Conservation (phyloP, 495 filamentous ascomycete species). For the Podospora sp. region DNA sequence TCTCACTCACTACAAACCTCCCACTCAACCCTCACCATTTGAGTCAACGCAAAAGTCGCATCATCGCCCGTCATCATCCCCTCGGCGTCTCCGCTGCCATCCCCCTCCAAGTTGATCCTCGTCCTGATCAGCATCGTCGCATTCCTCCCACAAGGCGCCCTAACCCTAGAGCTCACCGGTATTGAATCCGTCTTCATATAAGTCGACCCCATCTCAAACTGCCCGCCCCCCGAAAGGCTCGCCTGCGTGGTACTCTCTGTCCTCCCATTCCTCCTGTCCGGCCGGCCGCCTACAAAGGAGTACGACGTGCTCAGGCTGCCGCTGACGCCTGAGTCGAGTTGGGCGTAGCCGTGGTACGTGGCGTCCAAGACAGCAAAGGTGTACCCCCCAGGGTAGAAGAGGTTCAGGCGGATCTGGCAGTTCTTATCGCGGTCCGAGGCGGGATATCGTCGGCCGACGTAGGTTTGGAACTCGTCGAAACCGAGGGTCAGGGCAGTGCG, state of each 20-base stretch:
- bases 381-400: conserved; percentile 55
- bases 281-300: conserved; percentile 41
- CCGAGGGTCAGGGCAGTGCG: conserved; percentile 50
- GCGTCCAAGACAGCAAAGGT: conserved; percentile 50
- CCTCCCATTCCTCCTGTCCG: not conserved
- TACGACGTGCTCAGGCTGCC: conserved; percentile 50
- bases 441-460: conserved; percentile 39
- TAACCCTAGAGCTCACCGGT: conserved; percentile 44
- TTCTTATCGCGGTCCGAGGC: conserved; percentile 43
- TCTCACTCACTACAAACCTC: not conserved
- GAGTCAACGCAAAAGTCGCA: conserved; percentile 50
- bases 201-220: conserved; percentile 40
- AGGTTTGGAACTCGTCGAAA: conserved; percentile 53
- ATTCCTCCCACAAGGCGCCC: conserved; percentile 48
- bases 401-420: conserved; percentile 53
- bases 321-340: conserved; percentile 48
- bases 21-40: conserved; percentile 40
- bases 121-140: conserved; percentile 52
- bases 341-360: conserved; percentile 53
- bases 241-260: conserved; percentile 33
- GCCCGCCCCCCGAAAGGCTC: conserved; percentile 39
- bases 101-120: conserved; percentile 42
- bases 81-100: conserved; percentile 37
- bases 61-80: conserved; percentile 51
- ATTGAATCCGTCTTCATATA: conserved; percentile 51